These are phyloP conservation scores for Diaporthe ilicicola DNA, from an alignment of 2,329 filamentous ascomycete species.

Conservation along the genomic window DNA sequence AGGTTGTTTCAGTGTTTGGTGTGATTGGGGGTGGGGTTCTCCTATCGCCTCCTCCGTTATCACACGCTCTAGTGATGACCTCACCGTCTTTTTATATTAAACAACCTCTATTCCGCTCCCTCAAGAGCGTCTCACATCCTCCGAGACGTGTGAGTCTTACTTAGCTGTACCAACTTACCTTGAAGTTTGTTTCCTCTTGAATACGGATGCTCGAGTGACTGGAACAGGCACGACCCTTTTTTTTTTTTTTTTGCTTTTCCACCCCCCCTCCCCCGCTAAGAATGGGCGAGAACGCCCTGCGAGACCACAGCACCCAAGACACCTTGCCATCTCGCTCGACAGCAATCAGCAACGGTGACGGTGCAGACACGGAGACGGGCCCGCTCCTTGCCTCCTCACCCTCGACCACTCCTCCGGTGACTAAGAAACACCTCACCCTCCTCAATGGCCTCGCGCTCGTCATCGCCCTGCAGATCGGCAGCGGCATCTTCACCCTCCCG, in stretches of 20 bases:
- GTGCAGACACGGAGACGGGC: neutral
- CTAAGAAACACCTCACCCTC: constrained; percentile 33
- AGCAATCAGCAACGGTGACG: neutral
- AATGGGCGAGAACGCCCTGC: neutral
- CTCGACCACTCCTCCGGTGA: neutral
- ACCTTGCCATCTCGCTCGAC: neutral
- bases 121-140: too few relatives aligned
- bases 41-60: constrained; percentile 9
- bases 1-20: neutral
- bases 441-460: constrained; percentile 50
- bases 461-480: constrained; percentile 56
- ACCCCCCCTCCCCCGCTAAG: neutral
- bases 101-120: too few relatives aligned
- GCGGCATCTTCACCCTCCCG: constrained; percentile 56
- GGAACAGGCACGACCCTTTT: neutral
- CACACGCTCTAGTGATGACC: constrained; percentile 4
- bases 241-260: neutral
- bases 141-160: too few relatives aligned
- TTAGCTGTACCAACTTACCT: neutral
- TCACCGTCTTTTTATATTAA: neutral
- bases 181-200: too few relatives aligned
- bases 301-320: neutral
- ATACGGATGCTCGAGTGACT: neutral
- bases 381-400: neutral
- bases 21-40: neutral